These are phyloP conservation scores for Lasiosphaeria miniovina DNA, from an alignment of 495 filamentous ascomycete genomes.

Conservation along the genomic window DNA sequence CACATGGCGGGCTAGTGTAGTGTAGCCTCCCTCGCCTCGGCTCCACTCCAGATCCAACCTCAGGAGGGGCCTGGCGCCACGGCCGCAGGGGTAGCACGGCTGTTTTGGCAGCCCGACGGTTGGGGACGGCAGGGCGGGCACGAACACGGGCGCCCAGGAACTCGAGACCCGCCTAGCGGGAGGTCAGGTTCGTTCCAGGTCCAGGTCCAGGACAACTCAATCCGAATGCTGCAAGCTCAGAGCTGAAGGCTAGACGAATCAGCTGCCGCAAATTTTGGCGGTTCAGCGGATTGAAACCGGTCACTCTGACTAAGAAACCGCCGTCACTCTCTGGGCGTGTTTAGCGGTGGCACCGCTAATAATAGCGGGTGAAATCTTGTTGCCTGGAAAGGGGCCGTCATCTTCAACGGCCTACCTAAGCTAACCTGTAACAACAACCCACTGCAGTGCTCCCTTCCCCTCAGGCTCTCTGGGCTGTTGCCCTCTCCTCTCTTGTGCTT, in stretches of 20 bases:
- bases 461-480: neutral
- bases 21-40: no score
- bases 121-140: no score
- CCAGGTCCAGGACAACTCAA: no score
- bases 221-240: neutral
- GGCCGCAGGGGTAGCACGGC: no score
- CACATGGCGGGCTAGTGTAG: no score
- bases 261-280: neutral
- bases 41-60: no score
- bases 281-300: neutral
- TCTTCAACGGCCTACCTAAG: neutral
- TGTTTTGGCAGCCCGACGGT: no score
- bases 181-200: no score
- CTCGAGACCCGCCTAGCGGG: no score
- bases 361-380: slow-evolving; percentile 5
- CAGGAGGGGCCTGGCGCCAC: no score
- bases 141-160: no score
- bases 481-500: no score
- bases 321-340: neutral
- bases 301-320: slow-evolving; percentile 5
- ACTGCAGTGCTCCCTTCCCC: neutral
- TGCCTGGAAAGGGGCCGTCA: slow-evolving; percentile 1
- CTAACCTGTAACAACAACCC: neutral
- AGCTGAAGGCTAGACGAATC: neutral
- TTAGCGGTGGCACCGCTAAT: slow-evolving; percentile 5